Conservation (phyloP, 176 grass and related monocot species). For the Typha latifolia region DNA sequence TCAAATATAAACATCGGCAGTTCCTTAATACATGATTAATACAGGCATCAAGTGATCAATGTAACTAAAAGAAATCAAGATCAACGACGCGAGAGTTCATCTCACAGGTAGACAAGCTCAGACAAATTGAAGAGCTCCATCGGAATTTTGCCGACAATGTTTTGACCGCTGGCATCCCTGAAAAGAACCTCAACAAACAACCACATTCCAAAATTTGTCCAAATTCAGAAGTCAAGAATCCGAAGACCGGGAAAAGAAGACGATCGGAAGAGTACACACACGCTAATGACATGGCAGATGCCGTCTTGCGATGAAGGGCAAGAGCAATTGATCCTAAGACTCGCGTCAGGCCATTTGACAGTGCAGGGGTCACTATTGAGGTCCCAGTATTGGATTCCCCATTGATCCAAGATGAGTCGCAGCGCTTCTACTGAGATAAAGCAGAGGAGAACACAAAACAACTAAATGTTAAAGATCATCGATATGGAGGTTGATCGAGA, state of each 20-base stretch:
- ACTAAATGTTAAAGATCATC: too few species aligned
- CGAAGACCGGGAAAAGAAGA: neutral
- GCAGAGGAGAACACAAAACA: too few species aligned
- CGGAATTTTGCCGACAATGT: conserved; percentile 27
- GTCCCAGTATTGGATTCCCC: neutral
- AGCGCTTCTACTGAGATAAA: neutral
- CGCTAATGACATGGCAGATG: neutral
- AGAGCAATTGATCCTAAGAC: neutral
- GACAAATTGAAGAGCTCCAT: conserved; percentile 28
- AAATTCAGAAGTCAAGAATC: neutral
- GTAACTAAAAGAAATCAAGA: neutral
- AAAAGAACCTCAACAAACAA: conserved; percentile 10
- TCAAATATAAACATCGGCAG: neutral
- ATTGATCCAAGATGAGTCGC: neutral
- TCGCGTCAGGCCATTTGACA: neutral
- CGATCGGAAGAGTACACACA: neutral
- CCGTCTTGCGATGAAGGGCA: neutral
- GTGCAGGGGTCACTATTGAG: neutral
- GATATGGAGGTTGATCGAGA: neutral
- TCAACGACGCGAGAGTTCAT: neutral
- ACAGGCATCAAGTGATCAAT: neutral
- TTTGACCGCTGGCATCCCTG: conserved; percentile 34
- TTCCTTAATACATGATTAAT: neutral
- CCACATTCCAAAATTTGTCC: neutral
- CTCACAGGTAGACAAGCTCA: conserved; percentile 40